Conservation (phyloP, 2,329 filamentous ascomycete genomes). For the Lasiodiplodia sp. region DNA sequence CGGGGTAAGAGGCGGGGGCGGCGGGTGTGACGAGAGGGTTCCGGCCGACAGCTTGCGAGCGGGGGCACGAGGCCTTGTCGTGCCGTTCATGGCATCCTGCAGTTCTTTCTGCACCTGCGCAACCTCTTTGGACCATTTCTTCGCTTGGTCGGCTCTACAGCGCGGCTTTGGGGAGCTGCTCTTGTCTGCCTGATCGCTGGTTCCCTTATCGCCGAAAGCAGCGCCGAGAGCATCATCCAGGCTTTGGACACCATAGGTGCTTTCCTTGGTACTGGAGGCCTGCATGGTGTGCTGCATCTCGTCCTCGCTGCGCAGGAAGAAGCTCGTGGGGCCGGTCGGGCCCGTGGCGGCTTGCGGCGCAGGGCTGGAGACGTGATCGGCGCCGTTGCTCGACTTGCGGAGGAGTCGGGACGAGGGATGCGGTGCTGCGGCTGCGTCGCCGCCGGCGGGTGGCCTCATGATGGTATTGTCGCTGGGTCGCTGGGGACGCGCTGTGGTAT, state of each 20-base stretch:
- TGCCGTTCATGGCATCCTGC: conserved; percentile 8
- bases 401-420: conserved; percentile 38
- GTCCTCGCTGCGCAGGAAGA: conserved; percentile 65
- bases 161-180: conserved; percentile 4
- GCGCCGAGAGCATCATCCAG: conserved; percentile 60
- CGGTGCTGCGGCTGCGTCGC: conserved; percentile 43
- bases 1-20: conserved; percentile 39
- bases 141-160: conserved; percentile 15
- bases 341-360: conserved; percentile 36
- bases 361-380: conserved; percentile 19
- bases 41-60: conserved; percentile 15
- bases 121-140: conserved; percentile 29
- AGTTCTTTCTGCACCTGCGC: conserved; percentile 30
- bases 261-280: conserved; percentile 43
- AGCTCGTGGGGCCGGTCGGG: conserved; percentile 59
- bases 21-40: conserved; percentile 17
- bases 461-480: conserved; percentile 12
- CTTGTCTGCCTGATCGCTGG: conserved; percentile 35
- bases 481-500: conserved; percentile 14
- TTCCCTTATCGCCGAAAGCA: conserved; percentile 38
- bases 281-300: conserved; percentile 52
- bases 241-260: conserved; percentile 65
- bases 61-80: conserved; percentile 7
- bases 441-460: conserved; percentile 47
- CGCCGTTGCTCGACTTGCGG: conserved; percentile 48